Conservation (phyloP, 2,329 filamentous ascomycete genomes). For the Exophiala sp. region DNA sequence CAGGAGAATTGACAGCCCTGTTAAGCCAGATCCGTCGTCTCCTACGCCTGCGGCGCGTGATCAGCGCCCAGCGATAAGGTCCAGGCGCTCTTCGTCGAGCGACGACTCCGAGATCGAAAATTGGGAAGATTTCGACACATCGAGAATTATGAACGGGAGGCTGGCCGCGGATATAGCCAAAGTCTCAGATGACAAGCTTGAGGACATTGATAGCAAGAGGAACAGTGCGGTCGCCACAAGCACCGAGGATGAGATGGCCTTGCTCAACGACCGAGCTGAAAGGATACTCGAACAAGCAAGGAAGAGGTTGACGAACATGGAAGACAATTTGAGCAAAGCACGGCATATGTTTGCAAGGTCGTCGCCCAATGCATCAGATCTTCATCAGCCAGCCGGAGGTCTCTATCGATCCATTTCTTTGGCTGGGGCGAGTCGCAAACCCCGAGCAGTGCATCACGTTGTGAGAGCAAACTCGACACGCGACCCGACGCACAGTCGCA, state of each 20-base stretch:
- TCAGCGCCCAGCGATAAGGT: conserved; percentile 31
- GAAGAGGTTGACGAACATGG: conserved; percentile 84
- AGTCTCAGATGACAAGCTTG: conserved; percentile 27
- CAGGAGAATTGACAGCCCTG: conserved; percentile 4
- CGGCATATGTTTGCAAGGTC: conserved; percentile 58
- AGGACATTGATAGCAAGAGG: conserved; percentile 31
- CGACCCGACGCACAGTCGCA: conserved; percentile 37
- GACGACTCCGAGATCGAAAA: conserved; percentile 28
- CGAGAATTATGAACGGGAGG: conserved; percentile 25
- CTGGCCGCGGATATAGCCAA: conserved; percentile 28
- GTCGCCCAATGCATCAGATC: conserved; percentile 43
- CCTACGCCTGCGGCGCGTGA: conserved; percentile 13
- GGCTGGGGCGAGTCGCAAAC: conserved; percentile 23
- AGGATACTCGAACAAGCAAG: conserved; percentile 92
- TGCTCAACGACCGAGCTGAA: conserved; percentile 78
- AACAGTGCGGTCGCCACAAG: conserved; percentile 36
- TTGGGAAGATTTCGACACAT: conserved; percentile 30
- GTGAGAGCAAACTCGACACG: conserved; percentile 36
- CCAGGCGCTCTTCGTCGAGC: conserved; percentile 47
- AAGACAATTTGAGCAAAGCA: conserved; percentile 80
- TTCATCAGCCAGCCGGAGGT: conserved; percentile 40
- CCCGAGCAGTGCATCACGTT: conserved; percentile 26
- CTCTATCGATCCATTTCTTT: conserved; percentile 42
- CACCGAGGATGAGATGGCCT: conserved; percentile 65
- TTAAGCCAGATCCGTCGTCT: conserved; percentile 14